Base-by-base conservation (phyloP, 371 early-diverging fungal genomes). In the Syncephalastrum sp. region DNA sequence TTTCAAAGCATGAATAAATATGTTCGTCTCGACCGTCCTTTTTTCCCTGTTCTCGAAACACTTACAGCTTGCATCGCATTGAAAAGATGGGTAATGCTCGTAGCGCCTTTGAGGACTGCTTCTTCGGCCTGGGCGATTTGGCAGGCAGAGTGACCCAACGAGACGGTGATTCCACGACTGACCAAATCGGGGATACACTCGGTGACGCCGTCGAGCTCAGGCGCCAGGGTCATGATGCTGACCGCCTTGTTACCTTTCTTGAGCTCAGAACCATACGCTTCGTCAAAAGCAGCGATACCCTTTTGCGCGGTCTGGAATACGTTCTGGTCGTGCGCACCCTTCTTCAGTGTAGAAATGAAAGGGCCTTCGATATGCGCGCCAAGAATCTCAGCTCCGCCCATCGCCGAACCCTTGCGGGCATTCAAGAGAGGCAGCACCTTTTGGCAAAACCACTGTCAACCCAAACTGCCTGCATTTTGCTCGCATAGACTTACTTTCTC, bases 311-410 rank as follows among this genome's bases (percentile, higher is more conserved):
- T 50, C 47, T 77, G 82, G 45, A 94, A 76, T 3, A 84, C 84
- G n/a, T 66, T 69, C 51, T 82, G 70, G 42, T 92, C 84, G 57
- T 94, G 94, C 0, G 92, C 93, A 33, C 94, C 94, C 54, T 86
- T 87, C 42, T 78, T 78, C 25, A 67, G 62, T 1, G 53, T 55
- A 5, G 77, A 63, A 19, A 63, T 89, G 65, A 93, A 93, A 16
- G 93, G 92, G 3, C 93, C 93, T 67, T 93, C 94, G 15, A 91
- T 65, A 67, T 93, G 94, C 7, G 90, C 91, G 16, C 88, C 93
- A 10, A 93, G 75, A n/a, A 92, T 82, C 33, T 86, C 86, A 10
- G 94, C 92, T 16, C 91, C 91, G 29, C 69, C 75, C n/a, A 72
- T 65, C 24, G 78, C 75, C 6, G 79, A 83, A 54, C 92, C 94